Evolutionary conservation across 305 asterid species (phyloP), one percentile per base, ranked within the genome.

Genomic region (Solanum hybrid): DNA sequence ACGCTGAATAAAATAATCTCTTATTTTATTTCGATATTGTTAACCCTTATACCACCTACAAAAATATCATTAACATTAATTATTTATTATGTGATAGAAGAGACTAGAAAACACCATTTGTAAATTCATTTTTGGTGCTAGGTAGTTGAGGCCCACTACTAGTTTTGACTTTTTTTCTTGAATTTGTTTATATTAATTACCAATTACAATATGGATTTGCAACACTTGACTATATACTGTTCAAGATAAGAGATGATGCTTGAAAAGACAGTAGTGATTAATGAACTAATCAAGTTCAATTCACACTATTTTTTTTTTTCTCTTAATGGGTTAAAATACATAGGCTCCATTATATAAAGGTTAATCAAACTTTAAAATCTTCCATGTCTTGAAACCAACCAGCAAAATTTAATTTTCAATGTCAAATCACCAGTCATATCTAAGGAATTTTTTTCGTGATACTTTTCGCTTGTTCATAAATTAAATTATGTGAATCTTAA

Each of bases 261-360:
- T 19, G 93, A 88, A 78, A 91, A 42, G 93, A 79, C 45, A 2
- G 4, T 85, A 35, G 86, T 78, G 87, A 38, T 73, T 87, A 88
- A 36, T 79, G 11, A 32, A 84, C 22, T 72, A 85, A 29, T 80
- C 88, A 34, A 8, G 15, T 51, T 32, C 32, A 76, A 4, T 51
- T 71, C 36, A 24, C 60, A 76, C 86, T 64, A 34, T 15, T 66
- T 4, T 90, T 4, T 4, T 35, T 88, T 73, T 22, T 75, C 79
- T 64, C 84, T 45, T 29, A 81, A 27, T 90, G 75, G 78, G 36
- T 80, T 81, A 89, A 90, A 88, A 56, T 87, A 88, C 75, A 32
- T 26, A 40, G 86, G 3, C 88, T 82, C 85, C 85, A 15, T 26
- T 42, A 81, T 37, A 35, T 69, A 64, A 88, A 64, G 89, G 85